Evolutionary conservation across 2,329 filamentous ascomycete species (phyloP).

Genomic region (Seiridium cupressi): DNA sequence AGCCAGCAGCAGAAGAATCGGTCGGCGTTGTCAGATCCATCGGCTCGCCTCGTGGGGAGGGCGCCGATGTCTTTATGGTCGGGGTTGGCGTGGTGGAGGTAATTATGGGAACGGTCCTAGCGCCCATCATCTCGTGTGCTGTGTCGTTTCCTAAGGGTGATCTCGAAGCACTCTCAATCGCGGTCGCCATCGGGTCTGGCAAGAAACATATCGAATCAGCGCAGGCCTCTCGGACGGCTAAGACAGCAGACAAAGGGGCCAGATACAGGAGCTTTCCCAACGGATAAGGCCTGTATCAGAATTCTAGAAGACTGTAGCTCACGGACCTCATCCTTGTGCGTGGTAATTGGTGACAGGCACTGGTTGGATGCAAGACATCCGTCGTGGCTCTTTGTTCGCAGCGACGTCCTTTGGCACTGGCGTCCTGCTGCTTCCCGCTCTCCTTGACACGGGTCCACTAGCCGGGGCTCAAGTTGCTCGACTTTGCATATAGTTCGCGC

Average conservation of each 20-base stretch:
- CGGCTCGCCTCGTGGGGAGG: constrained; percentile 52
- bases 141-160: constrained; percentile 37
- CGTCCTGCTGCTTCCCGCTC: constrained; percentile 12
- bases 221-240: neutral
- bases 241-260: constrained; percentile 1
- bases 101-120: constrained; percentile 55
- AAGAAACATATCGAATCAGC: constrained; percentile 8
- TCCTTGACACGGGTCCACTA: constrained; percentile 7
- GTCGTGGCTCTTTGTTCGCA: constrained; percentile 11
- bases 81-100: constrained; percentile 39
- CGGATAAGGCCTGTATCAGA: neutral
- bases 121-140: constrained; percentile 42
- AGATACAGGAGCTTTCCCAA: neutral
- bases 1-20: constrained; percentile 41
- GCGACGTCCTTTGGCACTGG: neutral
- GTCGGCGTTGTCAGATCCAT: constrained; percentile 61
- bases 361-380: neutral
- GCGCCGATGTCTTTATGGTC: constrained; percentile 57
- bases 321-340: constrained; percentile 18
- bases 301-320: constrained; percentile 4
- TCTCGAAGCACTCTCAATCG: constrained; percentile 49
- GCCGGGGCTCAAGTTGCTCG: neutral
- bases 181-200: constrained; percentile 51
- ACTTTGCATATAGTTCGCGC: neutral
- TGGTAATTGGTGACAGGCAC: neutral